Evolutionary conservation across 192 early-diverging fungal genomes (phyloP).

Genomic region (Entophlyctis helioformis): DNA sequence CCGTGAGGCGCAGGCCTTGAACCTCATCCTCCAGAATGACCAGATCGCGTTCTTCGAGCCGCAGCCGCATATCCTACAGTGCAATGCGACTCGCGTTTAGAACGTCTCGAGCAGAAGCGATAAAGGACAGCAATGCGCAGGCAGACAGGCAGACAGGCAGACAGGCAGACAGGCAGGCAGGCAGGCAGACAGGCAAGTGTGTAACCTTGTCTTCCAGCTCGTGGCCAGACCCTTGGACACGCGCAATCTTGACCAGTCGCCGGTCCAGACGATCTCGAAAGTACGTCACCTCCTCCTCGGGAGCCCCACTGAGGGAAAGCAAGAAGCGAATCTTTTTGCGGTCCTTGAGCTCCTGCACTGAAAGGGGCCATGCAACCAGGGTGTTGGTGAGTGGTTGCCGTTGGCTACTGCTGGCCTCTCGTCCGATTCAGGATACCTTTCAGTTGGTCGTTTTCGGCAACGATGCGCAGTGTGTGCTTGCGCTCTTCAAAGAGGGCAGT

Average conservation of each 20-base stretch:
- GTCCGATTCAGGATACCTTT: slow-evolving; percentile 23
- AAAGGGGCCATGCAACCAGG: not conserved
- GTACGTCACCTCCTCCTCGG: slow-evolving; percentile 36
- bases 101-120: too few species aligned
- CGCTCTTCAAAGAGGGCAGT: slow-evolving; percentile 37
- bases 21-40: slow-evolving; percentile 31
- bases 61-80: too few species aligned
- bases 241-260: slow-evolving; percentile 21
- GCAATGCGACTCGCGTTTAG: too few species aligned
- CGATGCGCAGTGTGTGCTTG: slow-evolving; percentile 20
- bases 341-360: slow-evolving; percentile 50
- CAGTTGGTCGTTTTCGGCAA: slow-evolving; percentile 42
- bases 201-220: too few species aligned
- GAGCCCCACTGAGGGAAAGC: slow-evolving; percentile 14
- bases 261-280: slow-evolving; percentile 32
- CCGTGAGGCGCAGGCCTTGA: slow-evolving; percentile 25
- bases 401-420: too few species aligned
- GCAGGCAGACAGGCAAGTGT: too few species aligned
- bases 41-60: slow-evolving; percentile 18
- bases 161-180: too few species aligned
- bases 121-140: too few species aligned
- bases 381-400: too few species aligned
- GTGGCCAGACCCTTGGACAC: too few species aligned
- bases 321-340: slow-evolving; percentile 50
- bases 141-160: too few species aligned